A percentile compares a stretch with the other conserved stretches of the same genome.
phyloP scores from a whole-genome alignment of 495 filamentous ascomycete species.

The Daldinia caldariorum region DNA sequence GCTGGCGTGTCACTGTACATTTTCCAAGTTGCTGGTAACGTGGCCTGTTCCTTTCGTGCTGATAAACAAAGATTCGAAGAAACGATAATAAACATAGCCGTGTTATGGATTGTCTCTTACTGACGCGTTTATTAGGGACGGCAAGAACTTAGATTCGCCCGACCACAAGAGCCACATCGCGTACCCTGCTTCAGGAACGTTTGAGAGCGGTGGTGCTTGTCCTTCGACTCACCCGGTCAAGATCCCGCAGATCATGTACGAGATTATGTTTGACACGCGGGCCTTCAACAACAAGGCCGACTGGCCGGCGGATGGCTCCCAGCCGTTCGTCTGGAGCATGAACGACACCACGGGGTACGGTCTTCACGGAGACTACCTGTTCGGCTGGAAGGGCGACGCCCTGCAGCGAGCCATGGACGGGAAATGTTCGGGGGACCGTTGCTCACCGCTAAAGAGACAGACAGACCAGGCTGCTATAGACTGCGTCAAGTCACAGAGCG shows the following conservation, averaged over 20 bases:
- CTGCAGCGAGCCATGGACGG: conserved; percentile 61
- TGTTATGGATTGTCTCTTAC: too few relatives aligned
- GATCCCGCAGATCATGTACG: conserved; percentile 62
- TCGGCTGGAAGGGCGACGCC: conserved; percentile 62
- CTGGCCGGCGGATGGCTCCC: conserved; percentile 56
- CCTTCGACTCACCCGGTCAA: conserved; percentile 58
- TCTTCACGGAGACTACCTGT: conserved; percentile 63
- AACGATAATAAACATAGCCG: too few relatives aligned
- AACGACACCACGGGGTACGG: conserved; percentile 60
- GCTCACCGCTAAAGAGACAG: conserved; percentile 53
- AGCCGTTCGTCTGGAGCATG: conserved; percentile 60
- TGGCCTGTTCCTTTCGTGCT: too few relatives aligned
- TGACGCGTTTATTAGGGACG: conserved; percentile 47
- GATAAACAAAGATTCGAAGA: too few relatives aligned
- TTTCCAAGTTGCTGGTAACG: conserved; percentile 61
- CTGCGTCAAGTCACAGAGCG: conserved; percentile 51
- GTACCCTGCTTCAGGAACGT: conserved; percentile 55
- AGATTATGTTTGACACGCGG: conserved; percentile 60
- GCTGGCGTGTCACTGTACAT: conserved; percentile 60
- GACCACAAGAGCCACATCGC: conserved; percentile 63
- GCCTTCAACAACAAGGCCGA: conserved; percentile 55
- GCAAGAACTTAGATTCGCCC: conserved; percentile 61
- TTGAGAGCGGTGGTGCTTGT: conserved; percentile 53
- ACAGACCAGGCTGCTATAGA: conserved; percentile 48
- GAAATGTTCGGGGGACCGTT: conserved; percentile 54